phyloP scores from a whole-genome alignment of 78 protist genomes.

The Creolimax fragrantissima region DNA sequence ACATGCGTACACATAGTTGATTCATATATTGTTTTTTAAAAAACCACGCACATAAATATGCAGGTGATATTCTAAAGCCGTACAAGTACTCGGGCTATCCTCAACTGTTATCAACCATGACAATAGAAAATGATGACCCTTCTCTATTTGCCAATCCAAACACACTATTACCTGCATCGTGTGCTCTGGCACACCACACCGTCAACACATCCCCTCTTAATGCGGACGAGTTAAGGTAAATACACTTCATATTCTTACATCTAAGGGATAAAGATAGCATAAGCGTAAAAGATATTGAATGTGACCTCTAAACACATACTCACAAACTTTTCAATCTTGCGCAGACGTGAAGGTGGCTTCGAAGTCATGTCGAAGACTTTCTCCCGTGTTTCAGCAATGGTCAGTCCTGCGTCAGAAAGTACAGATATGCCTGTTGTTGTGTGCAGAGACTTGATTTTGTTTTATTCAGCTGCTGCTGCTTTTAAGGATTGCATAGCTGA shows the following conservation, averaged over 20 bases:
- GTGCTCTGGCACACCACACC: slow-evolving; percentile 58
- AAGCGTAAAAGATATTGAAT: background rate
- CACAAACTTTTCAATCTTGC: background rate
- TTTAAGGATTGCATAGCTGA: slow-evolving; percentile 24
- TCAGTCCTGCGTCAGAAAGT: background rate
- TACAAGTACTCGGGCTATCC: slow-evolving; percentile 78
- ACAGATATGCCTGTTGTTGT: background rate
- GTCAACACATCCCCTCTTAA: slow-evolving; percentile 61
- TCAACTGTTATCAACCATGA: slow-evolving; percentile 42
- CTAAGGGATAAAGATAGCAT: background rate
- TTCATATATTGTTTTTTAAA: too few relatives aligned
- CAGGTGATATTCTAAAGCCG: slow-evolving; percentile 43
- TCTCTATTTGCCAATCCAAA: slow-evolving; percentile 18
- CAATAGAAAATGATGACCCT: slow-evolving; percentile 8
- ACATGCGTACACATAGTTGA: too few relatives aligned
- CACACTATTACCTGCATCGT: slow-evolving; percentile 49
- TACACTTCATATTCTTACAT: background rate
- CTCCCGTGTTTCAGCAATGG: slow-evolving; percentile 15
- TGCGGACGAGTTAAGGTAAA: slow-evolving; percentile 44
- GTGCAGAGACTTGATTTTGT: background rate
- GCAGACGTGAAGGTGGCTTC: background rate
- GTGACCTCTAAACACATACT: too few relatives aligned
- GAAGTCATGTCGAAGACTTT: background rate
- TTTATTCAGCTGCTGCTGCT: slow-evolving; percentile 14
- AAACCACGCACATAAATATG: background rate